Percentiles rank a stretch among this genome's conserved stretches.
phyloP scores from a whole-genome alignment of 2,329 filamentous ascomycete genomes.

The Microdochium nivale region DNA sequence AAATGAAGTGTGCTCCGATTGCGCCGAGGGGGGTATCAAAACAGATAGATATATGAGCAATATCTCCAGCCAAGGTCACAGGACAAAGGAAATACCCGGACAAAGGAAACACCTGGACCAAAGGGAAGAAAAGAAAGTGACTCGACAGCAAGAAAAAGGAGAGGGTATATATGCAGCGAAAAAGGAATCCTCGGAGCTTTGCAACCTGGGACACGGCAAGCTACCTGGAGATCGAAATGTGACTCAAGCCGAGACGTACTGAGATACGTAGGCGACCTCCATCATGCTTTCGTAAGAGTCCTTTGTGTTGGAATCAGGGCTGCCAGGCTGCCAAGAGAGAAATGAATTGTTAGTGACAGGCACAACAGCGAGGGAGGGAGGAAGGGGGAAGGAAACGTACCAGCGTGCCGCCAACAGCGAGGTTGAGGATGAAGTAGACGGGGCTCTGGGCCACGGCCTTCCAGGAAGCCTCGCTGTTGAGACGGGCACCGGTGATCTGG shows the following conservation, averaged over 20 bases:
- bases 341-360: background rate
- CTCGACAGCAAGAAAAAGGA: no score
- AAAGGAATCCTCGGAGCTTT: no score
- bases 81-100: no score
- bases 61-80: no score
- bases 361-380: background rate
- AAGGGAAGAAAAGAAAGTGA: no score
- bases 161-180: no score
- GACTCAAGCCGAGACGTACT: conserved; percentile 13
- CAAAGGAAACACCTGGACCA: no score
- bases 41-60: no score
- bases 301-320: conserved; percentile 34
- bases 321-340: conserved; percentile 30
- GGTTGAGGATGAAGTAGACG: conserved; percentile 37
- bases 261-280: conserved; percentile 42
- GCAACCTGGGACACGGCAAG: no score
- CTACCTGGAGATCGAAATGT: no score
- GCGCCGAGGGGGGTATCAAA: no score
- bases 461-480: conserved; percentile 34
- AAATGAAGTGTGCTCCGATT: no score
- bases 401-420: conserved; percentile 36
- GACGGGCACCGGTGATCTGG: conserved; percentile 29
- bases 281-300: conserved; percentile 39
- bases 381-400: conserved; percentile 18
- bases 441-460: conserved; percentile 30